Conservation (phyloP, 1,284 basidiomycete genomes). For the Thecaphora frezii region DNA sequence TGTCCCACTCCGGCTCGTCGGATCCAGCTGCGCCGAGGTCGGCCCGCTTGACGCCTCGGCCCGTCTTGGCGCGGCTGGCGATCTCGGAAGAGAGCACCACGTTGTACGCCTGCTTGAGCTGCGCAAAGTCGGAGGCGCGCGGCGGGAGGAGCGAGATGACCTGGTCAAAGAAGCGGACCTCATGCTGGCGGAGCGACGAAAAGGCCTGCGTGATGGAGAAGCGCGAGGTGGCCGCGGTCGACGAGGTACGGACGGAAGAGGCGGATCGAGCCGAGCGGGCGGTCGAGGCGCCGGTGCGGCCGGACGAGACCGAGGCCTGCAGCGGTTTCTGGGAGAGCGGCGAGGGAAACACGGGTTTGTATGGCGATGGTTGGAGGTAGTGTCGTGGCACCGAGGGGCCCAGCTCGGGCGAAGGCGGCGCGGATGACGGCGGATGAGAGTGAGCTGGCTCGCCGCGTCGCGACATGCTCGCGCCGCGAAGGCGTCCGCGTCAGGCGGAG, state of each 20-base stretch:
- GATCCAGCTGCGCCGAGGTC: not conserved
- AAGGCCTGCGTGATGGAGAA: slow-evolving; percentile 33
- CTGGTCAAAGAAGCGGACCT: slow-evolving; percentile 49
- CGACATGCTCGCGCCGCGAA: no score
- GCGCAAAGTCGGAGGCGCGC: slow-evolving; percentile 43
- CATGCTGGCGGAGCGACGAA: slow-evolving; percentile 24
- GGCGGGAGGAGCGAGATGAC: slow-evolving; percentile 32
- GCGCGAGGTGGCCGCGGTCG: slow-evolving; percentile 20
- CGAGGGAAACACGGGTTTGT: slow-evolving; percentile 28
- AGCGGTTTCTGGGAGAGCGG: slow-evolving; percentile 28
- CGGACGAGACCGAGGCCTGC: slow-evolving; percentile 32
- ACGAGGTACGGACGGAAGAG: slow-evolving; percentile 13
- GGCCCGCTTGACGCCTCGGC: not conserved
- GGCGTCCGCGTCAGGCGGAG: no score
- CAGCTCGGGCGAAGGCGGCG: not conserved
- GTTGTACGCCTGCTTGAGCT: slow-evolving; percentile 49
- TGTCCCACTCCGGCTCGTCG: slow-evolving; percentile 28
- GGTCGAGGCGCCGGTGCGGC: slow-evolving; percentile 22
- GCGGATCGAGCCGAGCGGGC: slow-evolving; percentile 20
- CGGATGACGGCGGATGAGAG: not conserved
- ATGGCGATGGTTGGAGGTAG: slow-evolving; percentile 1
- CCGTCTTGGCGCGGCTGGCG: slow-evolving; percentile 3
- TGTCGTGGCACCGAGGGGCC: not conserved
- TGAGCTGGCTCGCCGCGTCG: no score
- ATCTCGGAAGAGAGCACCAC: slow-evolving; percentile 15